These are phyloP conservation scores for Tricholoma hemisulphureum DNA, from an alignment of 768 basidiomycete species.

Conservation along the genomic window DNA sequence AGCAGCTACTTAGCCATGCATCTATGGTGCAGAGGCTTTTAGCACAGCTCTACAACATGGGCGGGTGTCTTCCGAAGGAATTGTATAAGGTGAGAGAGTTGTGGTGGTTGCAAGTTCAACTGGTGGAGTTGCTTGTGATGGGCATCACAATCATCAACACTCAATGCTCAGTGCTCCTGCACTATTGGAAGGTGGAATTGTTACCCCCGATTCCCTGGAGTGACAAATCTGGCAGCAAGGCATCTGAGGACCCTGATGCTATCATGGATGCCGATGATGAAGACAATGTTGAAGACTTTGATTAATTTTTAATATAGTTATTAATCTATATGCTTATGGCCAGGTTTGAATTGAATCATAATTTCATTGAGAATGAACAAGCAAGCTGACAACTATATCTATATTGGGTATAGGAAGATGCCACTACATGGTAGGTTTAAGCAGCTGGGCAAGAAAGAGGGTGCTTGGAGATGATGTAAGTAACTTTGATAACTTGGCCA, in stretches of 20 bases:
- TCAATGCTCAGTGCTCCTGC: neutral
- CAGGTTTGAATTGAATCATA: neutral
- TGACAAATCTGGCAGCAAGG: neutral
- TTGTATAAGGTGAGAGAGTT: slow-evolving; percentile 3
- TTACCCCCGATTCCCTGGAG: neutral
- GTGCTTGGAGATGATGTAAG: neutral
- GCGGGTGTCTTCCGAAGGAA: neutral
- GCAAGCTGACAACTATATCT: neutral
- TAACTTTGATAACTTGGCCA: neutral
- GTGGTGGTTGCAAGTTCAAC: neutral
- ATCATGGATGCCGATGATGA: neutral
- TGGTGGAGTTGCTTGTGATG: slow-evolving; percentile 4
- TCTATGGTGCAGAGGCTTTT: neutral
- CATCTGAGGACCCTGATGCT: neutral
- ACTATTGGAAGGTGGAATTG: neutral
- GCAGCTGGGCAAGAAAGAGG: neutral
- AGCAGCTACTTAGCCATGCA: slow-evolving; percentile 4
- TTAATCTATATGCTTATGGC: neutral
- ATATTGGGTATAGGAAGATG: neutral
- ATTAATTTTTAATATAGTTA: neutral
- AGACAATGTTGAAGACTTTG: neutral
- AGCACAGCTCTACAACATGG: neutral
- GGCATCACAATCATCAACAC: neutral
- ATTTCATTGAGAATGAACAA: neutral
- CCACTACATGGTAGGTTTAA: neutral